Conservation (phyloP, 345 rosid species). For the Eucalyptus polybractea region DNA sequence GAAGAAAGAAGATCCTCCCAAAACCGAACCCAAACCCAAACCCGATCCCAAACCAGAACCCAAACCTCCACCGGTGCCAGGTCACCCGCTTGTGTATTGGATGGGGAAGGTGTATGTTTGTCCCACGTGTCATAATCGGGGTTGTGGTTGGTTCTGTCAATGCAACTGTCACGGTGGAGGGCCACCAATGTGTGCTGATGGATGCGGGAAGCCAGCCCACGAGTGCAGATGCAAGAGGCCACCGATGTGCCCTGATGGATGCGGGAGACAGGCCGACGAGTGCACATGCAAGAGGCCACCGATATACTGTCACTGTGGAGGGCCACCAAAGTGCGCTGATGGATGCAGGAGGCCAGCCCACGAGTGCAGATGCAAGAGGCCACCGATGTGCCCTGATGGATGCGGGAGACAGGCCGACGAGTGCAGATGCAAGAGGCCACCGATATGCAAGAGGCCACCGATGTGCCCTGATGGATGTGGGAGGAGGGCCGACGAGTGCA, state of each 20-base stretch:
- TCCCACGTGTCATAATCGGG: not conserved
- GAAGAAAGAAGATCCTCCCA: no score
- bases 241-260: not conserved
- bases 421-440: no score
- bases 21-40: no score
- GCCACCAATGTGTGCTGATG: not conserved
- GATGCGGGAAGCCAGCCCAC: no score
- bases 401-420: not conserved
- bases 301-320: not conserved
- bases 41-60: rapidly evolving
- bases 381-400: no score
- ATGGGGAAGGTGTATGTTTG: not conserved
- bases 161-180: not conserved
- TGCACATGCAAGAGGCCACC: not conserved
- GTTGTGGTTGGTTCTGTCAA: not conserved
- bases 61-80: not conserved
- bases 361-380: no score
- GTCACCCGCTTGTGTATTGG: not conserved
- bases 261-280: not conserved
- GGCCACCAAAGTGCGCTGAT: no score
- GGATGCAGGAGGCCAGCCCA: no score
- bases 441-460: no score
- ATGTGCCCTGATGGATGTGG: not conserved
- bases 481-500: not conserved
- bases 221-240: not conserved